These are phyloP conservation scores for Claviceps pusilla DNA, from an alignment of 2,329 filamentous ascomycete species.

Conservation along the genomic window DNA sequence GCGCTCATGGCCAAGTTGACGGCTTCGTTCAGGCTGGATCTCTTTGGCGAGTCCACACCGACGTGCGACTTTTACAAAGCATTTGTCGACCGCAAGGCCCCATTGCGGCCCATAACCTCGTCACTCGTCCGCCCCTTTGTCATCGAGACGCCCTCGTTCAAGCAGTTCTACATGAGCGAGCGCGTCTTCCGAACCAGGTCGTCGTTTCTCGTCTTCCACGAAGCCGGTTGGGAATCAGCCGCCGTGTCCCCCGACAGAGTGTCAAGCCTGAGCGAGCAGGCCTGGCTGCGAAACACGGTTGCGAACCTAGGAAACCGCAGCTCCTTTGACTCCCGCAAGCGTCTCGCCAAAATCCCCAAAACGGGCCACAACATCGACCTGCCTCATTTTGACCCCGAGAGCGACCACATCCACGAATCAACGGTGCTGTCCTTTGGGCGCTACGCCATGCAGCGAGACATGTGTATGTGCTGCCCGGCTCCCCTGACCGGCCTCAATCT, in stretches of 20 bases:
- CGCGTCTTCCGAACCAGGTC: conserved; percentile 6
- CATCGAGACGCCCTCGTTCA: conserved; percentile 11
- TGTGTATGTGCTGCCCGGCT: not conserved
- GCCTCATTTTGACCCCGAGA: not conserved
- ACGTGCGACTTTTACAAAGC: not conserved
- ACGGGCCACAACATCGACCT: not conserved
- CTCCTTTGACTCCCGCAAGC: not conserved
- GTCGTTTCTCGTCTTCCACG: conserved; percentile 1
- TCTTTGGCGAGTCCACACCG: not conserved
- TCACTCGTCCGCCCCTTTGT: not conserved
- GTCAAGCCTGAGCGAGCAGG: not conserved
- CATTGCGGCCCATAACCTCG: not conserved
- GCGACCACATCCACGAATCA: not conserved
- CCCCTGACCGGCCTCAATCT: not conserved
- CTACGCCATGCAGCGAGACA: not conserved
- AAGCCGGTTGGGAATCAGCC: not conserved
- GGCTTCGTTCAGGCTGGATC: not conserved
- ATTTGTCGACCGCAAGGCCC: not conserved
- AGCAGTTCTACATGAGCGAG: conserved; percentile 4
- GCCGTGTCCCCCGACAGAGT: not conserved
- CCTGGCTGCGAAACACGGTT: not conserved
- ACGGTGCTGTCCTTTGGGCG: not conserved
- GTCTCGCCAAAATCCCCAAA: not conserved
- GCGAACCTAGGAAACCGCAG: not conserved
- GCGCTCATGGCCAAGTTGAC: conserved; percentile 15